Evolutionary conservation across 179 eudicot species (phyloP).

Genomic region (Carnegiea gigantea): DNA sequence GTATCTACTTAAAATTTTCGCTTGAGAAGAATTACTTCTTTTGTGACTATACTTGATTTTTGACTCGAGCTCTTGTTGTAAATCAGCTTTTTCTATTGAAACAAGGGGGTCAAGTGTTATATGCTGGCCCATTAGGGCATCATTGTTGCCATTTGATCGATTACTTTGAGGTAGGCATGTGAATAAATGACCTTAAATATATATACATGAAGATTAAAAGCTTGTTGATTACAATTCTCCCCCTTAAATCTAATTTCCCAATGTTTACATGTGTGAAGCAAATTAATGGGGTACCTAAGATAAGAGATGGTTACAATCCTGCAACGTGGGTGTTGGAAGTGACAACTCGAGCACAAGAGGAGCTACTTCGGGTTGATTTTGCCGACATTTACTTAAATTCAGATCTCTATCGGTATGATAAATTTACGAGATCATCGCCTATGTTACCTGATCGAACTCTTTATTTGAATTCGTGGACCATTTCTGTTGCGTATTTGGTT

Average conservation of each 20-base stretch:
- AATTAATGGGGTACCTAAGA: constrained; percentile 26
- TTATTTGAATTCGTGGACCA: not conserved
- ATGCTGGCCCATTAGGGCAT: constrained; percentile 28
- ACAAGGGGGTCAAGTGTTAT: constrained; percentile 28
- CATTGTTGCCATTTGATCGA: constrained; percentile 25
- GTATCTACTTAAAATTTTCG: too few species aligned
- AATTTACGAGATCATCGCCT: not conserved
- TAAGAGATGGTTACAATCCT: constrained; percentile 31
- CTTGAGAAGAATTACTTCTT: too few species aligned
- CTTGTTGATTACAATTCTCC: not conserved
- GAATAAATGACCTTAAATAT: too few species aligned
- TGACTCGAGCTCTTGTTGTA: constrained; percentile 6
- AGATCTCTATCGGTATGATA: constrained; percentile 18
- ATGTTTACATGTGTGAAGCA: constrained; percentile 5
- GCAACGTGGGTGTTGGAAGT: constrained; percentile 33
- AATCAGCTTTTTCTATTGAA: constrained; percentile 27
- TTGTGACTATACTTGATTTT: constrained; percentile 4
- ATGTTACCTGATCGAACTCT: not conserved
- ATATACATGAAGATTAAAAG: not conserved
- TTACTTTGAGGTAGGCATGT: constrained; percentile 28
- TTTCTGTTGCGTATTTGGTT: too few species aligned
- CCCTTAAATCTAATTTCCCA: not conserved
- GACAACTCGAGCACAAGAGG: constrained; percentile 21
- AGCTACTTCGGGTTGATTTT: constrained; percentile 20
- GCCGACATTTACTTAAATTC: constrained; percentile 17